These are phyloP conservation scores for Vachellia pachyceras DNA, from an alignment of 306 rosid species.

Conservation along the genomic window DNA sequence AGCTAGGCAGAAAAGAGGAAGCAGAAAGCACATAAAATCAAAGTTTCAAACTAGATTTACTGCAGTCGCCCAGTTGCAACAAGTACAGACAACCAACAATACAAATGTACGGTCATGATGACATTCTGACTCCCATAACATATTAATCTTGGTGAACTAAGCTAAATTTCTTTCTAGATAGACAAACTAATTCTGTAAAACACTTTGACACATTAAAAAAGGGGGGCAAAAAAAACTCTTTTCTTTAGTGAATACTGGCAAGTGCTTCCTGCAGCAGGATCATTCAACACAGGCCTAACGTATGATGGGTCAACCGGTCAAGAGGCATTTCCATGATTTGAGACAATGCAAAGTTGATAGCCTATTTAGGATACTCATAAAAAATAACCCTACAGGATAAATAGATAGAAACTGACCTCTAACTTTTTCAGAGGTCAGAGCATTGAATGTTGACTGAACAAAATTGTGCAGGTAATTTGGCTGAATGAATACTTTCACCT, in stretches of 20 bases:
- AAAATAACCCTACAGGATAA: background rate
- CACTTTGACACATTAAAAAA: background rate
- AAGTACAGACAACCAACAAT: background rate
- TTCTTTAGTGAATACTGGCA: background rate
- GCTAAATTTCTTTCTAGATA: background rate
- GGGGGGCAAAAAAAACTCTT: background rate
- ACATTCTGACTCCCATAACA: background rate
- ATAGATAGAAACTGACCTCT: background rate
- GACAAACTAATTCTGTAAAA: background rate
- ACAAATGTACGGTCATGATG: background rate
- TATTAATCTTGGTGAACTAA: background rate
- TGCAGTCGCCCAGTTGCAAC: background rate
- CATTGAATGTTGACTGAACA: conserved; percentile 71
- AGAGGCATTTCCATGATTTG: background rate
- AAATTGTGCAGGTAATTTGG: conserved; percentile 72
- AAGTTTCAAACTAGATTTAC: background rate
- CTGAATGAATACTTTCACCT: conserved; percentile 72
- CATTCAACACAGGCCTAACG: background rate
- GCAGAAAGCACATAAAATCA: background rate
- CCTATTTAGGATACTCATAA: background rate
- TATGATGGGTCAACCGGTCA: background rate
- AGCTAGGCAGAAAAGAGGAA: background rate
- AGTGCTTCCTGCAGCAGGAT: background rate
- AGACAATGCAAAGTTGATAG: background rate
- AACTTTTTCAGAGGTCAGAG: conserved; percentile 56